Evolutionary conservation across 2,329 filamentous ascomycete species (phyloP).

Genomic region (Aquanectria penicillioides): DNA sequence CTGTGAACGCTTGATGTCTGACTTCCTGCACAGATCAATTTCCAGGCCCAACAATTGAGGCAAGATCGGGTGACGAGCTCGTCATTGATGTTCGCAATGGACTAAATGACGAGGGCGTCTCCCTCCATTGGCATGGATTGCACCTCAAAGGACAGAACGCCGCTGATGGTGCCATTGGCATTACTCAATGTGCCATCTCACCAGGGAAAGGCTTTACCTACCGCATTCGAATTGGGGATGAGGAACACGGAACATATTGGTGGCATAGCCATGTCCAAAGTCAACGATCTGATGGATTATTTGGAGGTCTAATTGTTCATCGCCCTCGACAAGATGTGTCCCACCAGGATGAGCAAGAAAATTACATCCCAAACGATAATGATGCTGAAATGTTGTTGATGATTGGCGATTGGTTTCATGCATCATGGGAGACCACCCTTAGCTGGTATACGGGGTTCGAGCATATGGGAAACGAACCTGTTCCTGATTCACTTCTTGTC

Average conservation of each 20-base stretch:
- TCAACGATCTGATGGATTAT: slow-evolving; percentile 62
- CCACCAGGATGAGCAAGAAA: not conserved
- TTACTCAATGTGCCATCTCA: slow-evolving; percentile 61
- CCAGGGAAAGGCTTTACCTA: slow-evolving; percentile 65
- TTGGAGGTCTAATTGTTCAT: slow-evolving; percentile 68
- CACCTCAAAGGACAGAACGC: slow-evolving; percentile 77
- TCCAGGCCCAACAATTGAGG: slow-evolving; percentile 75
- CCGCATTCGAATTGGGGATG: slow-evolving; percentile 62
- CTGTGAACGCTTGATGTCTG: not conserved
- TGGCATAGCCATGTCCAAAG: slow-evolving; percentile 68
- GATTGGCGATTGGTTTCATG: slow-evolving; percentile 52
- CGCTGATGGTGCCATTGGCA: slow-evolving; percentile 69
- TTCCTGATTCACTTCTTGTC: slow-evolving; percentile 46
- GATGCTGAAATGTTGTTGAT: slow-evolving; percentile 63
- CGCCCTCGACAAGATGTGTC: slow-evolving; percentile 50
- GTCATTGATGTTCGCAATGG: slow-evolving; percentile 73
- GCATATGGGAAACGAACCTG: slow-evolving; percentile 54
- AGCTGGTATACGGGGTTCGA: slow-evolving; percentile 32
- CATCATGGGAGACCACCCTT: slow-evolving; percentile 45
- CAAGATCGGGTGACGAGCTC: slow-evolving; percentile 76
- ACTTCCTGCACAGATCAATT: slow-evolving; percentile 57
- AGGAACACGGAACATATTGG: slow-evolving; percentile 66
- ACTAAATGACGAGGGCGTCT: slow-evolving; percentile 69
- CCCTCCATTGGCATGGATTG: slow-evolving; percentile 79
- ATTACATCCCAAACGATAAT: slow-evolving; percentile 37